These are phyloP conservation scores for Begonia peltatifolia DNA, from an alignment of 306 rosid species.

Conservation along the genomic window DNA sequence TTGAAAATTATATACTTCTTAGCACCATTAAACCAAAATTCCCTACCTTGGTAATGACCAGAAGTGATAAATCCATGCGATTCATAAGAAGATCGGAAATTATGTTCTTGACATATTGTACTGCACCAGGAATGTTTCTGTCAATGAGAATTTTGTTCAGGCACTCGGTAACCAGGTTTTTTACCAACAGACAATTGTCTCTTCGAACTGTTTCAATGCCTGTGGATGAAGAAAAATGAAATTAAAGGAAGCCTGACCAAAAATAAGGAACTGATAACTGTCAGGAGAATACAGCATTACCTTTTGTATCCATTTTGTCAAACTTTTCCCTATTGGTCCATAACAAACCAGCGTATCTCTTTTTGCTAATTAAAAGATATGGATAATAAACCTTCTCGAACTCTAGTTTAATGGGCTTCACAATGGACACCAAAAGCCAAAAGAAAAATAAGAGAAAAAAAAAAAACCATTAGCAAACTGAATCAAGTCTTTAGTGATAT, in stretches of 20 bases:
- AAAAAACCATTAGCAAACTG: too few relatives aligned
- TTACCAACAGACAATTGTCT: conserved; percentile 93
- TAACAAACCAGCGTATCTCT: conserved; percentile 92
- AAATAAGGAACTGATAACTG: background rate
- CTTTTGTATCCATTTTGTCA: conserved; percentile 99
- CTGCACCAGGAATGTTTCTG: conserved; percentile 85
- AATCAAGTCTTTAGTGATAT: too few relatives aligned
- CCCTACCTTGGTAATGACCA: conserved; percentile 88
- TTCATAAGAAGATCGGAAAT: conserved; percentile 98
- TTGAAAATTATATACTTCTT: background rate
- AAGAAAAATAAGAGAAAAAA: conserved; percentile 6
- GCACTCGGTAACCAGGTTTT: conserved; percentile 87
- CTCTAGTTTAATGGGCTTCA: conserved; percentile 95
- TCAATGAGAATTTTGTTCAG: conserved; percentile 78
- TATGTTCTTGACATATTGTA: conserved; percentile 78
- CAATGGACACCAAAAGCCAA: conserved; percentile 5
- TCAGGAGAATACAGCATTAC: conserved; percentile 23
- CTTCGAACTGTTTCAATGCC: conserved; percentile 96
- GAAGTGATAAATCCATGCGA: conserved; percentile 91
- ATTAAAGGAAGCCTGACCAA: conserved; percentile 7
- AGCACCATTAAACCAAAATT: background rate
- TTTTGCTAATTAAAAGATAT: conserved; percentile 91
- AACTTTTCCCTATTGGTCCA: conserved; percentile 71
- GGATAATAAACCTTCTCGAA: conserved; percentile 95
- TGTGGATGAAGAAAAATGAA: conserved; percentile 19